Base-by-base conservation (phyloP, 306 rosid genomes). In the Astragalus glycyphyllos region DNA sequence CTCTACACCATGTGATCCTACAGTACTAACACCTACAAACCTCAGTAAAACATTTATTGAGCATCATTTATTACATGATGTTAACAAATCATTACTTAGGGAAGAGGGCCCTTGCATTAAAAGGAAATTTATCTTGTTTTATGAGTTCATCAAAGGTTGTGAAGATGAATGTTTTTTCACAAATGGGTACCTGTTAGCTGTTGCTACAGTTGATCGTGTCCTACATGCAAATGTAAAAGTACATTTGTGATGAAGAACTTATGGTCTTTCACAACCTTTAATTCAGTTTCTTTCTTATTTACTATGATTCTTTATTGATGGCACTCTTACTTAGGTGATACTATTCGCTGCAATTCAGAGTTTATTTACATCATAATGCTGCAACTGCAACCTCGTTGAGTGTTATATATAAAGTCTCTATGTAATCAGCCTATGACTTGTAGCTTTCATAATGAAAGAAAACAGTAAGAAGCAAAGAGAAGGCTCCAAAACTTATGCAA, bases 21-120 rank as follows among this genome's bases (percentile, higher is more conserved):
- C 13, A 42, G 48, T 11, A 42, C 45, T 41, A 35, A 11, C 4
- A 42, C 48, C 3, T 42, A 42, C 48, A 42, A 4, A 42, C 4
- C 13, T 42, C n/a, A 42, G 13, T 42, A 42, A 42, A 65, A 13
- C 5, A 46, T 8, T 8, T 45, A n/a, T 12, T 46, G 26, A 26
- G 13, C 42, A 1, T 12, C 41, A 42, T 44, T 23, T 47, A 45
- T 66, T 66, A 14, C n/a, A 57, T 32, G 71, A 66, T 15, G 71
- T 47, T 20, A 66, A 48, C 45, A 8, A 66, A 49, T 66, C 47
- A 4, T 7, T 49, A 38, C 34, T 29, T 47, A 7, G 6, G 35
- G 44, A 48, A 32, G 57, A 47, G 58, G 44, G 10, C 14, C 14
- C 47, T 42, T 42, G 47, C 47, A 42, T 42, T 42, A 11, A 10